A percentile compares a stretch with the other conserved stretches of the same genome.
Evolutionary conservation across 108 stramenopile genomes (phyloP).

Genomic region (Conticribra guillardii): DNA sequence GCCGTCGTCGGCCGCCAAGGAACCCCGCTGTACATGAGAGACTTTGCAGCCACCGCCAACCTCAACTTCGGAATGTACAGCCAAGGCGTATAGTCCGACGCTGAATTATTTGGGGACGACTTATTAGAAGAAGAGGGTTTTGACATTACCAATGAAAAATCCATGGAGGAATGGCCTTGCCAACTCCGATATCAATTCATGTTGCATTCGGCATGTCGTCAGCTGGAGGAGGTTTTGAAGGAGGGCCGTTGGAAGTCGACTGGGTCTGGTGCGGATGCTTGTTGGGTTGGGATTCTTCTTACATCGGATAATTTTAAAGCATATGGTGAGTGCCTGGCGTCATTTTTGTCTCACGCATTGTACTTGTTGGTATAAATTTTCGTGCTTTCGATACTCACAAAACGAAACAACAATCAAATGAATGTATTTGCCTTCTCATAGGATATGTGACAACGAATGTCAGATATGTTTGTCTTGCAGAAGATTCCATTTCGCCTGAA

Average conservation of each 20-base stretch:
- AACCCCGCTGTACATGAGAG: slow-evolving; percentile 32
- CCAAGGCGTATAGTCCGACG: slow-evolving; percentile 11
- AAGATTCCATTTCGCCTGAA: slow-evolving; percentile 34
- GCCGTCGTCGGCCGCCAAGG: slow-evolving; percentile 37
- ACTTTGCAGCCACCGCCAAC: slow-evolving; percentile 14
- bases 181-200: slow-evolving; percentile 34
- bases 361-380: neutral
- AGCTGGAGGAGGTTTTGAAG: slow-evolving; percentile 27
- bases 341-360: neutral
- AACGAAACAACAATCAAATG: too few relatives aligned
- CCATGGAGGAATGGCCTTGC: slow-evolving; percentile 37
- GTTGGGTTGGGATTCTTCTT: slow-evolving; percentile 42
- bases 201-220: slow-evolving; percentile 31
- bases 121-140: slow-evolving; percentile 30
- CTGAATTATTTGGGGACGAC: slow-evolving; percentile 21
- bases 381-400: neutral
- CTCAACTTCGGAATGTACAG: slow-evolving; percentile 22
- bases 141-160: slow-evolving; percentile 1
- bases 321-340: slow-evolving; percentile 22
- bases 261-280: slow-evolving; percentile 37
- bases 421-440: neutral
- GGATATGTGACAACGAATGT: slow-evolving; percentile 44
- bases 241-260: slow-evolving; percentile 38
- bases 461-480: slow-evolving; percentile 28
- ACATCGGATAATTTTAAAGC: slow-evolving; percentile 36